Evolutionary conservation across 768 basidiomycete species (phyloP), one percentile per base, ranked within the genome.

Genomic region (Crassisporium funariophilum): DNA sequence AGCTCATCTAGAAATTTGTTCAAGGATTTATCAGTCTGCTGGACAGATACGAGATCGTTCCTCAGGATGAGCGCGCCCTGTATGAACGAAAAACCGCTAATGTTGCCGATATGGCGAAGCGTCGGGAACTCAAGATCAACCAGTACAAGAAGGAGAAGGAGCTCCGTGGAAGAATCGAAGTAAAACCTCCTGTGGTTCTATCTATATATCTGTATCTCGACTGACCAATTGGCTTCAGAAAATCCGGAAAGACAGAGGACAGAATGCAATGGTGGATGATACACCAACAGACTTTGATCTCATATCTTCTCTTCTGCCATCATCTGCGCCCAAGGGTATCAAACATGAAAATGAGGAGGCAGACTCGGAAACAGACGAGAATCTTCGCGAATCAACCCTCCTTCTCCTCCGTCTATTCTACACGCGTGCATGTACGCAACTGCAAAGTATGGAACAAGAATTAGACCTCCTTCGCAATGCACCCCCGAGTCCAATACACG

Each of bases 121-220:
- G 87, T 46, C 72, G 97, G 55, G 93, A 95, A 54, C 64, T 85
- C 24, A 99, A 97, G 72, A 97, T 99, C 53, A 84, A 81, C 50
- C 94, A 95, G 61, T 98, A 83, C 65, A 84, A 86, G 65, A 79
- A 81, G 46, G 93, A 95, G 67, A 95, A 90, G 65, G 86, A 88
- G 25, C 67, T 98, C 21, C 79, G 82, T 44, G 66, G 68, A 15
- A 77, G 77, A 47, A 80, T 98, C 20, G 79, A 91, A 68, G 91
- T 89, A 44, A 38, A 68, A 61, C 15, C 8, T 27, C 20, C 22
- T n/a, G 25, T 33, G 4, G 16, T 24, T 29, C 31, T 17, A 39
- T 9, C 25, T 6, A 36, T 33, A 22, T 40, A 15, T 27, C 13
- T 23, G 31, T 39, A 21, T 10, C 23, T 19, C 41, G 46, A 49